Evolutionary conservation across 2,329 filamentous ascomycete genomes (phyloP), one percentile per base, ranked within the genome.

Genomic region (Trichophyton verrucosum): DNA sequence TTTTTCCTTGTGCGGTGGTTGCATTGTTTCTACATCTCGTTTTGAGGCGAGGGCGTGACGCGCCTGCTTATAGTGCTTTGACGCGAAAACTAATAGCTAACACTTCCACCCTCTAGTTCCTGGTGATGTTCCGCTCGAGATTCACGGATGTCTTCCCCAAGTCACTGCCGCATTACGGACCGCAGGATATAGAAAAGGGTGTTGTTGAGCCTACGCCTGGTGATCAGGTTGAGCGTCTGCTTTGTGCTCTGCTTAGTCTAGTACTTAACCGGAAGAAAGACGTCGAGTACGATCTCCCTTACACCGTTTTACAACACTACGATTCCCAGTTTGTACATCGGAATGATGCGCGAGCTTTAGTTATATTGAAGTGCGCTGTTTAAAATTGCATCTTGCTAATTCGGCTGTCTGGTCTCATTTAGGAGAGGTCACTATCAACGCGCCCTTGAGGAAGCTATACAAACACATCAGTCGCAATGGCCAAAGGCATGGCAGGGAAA

Each of bases 241-340:
- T 99, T 27, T 99, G 95, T 78, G 91, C 91, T 64, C 76, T 99
- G 66, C 79, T 99, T 51, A 86, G 88, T 36, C 80, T 99, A 68
- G 83, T 96, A 60, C 80, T 99, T 69, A 99, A 99, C 75, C 86
- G 94, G 74, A 97, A 99, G 80, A 96, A 99, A 73, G 91, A 96
- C 76, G 89, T 97, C 72, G 96, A 99, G 94, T 97, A 83, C 75
- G 90, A 78, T 66, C 64, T 20, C 44, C 42, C 64, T 44, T 44
- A 44, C 4, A 65, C 71, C 71, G 68, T 61, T 27, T 47, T 13
- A 11, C 20, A 11, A 20, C 22, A 11, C n/a, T 2, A 47, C 17
- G 6, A 47, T 22, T 6, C 9, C 20, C 42, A 20, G 8, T 7
- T 17, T 3, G n/a, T n/a, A 7, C 44, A 11, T 17, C 2, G 3